Evolutionary conservation across 139 green algal species (phyloP).

Genomic region (Deuterostichococcus epilithicus): DNA sequence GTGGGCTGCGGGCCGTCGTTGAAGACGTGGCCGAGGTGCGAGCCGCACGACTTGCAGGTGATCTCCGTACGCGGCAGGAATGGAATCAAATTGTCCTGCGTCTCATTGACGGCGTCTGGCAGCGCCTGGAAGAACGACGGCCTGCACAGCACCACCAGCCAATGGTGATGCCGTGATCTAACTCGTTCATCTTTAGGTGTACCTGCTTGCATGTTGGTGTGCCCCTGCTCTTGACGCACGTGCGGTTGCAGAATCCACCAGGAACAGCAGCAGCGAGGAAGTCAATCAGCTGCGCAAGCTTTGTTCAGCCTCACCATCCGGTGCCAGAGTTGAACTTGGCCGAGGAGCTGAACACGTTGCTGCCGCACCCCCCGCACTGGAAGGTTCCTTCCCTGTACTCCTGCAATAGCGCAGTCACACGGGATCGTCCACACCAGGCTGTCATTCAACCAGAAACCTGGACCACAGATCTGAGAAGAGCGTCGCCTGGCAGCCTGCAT

Average conservation of each 20-base stretch:
- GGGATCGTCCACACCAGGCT: constrained; percentile 4
- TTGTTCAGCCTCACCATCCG: not conserved
- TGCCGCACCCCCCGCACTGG: constrained; percentile 44
- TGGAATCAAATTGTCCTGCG: constrained; percentile 43
- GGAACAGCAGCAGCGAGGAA: too few relatives aligned
- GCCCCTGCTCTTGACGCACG: too few relatives aligned
- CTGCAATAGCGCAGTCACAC: not conserved
- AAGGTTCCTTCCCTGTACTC: constrained; percentile 48
- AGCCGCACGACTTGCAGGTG: constrained; percentile 34
- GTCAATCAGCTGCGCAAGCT: not conserved
- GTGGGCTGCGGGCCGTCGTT: constrained; percentile 81
- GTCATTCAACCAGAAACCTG: not conserved
- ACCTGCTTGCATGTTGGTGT: too few relatives aligned
- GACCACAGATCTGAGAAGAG: not conserved
- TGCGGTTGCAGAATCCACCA: too few relatives aligned
- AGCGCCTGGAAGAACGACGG: constrained; percentile 40
- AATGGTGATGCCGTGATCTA: too few relatives aligned
- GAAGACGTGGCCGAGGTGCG: constrained; percentile 79
- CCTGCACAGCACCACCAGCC: too few relatives aligned
- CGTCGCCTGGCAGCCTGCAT: not conserved
- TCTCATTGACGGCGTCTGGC: constrained; percentile 41
- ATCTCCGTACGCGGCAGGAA: constrained; percentile 58
- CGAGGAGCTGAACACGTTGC: constrained; percentile 40
- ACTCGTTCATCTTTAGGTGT: too few relatives aligned
- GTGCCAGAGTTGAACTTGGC: constrained; percentile 70